phyloP scores from a whole-genome alignment of 257 asterid species.

The Parsonsia alboflavescens region DNA sequence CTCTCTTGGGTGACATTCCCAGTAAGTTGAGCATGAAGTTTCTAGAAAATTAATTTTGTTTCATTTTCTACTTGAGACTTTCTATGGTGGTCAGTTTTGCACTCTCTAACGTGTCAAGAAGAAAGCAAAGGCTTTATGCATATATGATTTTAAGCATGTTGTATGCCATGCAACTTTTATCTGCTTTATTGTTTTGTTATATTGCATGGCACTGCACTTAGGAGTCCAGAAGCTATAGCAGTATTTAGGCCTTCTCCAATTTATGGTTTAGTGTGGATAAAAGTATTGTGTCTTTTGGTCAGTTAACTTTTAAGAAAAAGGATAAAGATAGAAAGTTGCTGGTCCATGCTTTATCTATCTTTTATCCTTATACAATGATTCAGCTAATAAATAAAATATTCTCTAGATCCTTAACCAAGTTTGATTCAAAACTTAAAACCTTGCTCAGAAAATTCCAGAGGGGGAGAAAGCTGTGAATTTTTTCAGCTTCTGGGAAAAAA shows the following conservation, averaged over 20 bases:
- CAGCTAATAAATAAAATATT: neutral
- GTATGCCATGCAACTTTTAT: neutral
- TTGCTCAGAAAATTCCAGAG: neutral
- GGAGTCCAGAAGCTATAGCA: neutral
- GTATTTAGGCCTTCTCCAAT: no score
- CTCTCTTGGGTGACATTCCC: constrained; percentile 94
- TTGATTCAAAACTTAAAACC: neutral
- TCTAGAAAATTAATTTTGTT: neutral
- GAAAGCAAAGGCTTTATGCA: neutral
- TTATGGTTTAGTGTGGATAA: neutral
- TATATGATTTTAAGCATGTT: neutral
- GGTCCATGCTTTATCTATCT: neutral
- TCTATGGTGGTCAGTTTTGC: neutral
- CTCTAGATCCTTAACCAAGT: neutral
- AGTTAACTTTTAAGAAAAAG: neutral
- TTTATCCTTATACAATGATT: no score
- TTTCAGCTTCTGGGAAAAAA: neutral
- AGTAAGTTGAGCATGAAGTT: constrained; percentile 40
- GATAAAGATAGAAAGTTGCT: neutral
- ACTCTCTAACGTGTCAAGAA: neutral
- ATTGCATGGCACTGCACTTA: neutral
- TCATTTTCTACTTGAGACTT: neutral
- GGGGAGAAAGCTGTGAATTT: neutral
- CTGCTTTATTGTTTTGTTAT: neutral
- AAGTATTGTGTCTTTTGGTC: neutral